Conservation (phyloP, 140 eudicot genomes). For the Oenanthe javanica region DNA sequence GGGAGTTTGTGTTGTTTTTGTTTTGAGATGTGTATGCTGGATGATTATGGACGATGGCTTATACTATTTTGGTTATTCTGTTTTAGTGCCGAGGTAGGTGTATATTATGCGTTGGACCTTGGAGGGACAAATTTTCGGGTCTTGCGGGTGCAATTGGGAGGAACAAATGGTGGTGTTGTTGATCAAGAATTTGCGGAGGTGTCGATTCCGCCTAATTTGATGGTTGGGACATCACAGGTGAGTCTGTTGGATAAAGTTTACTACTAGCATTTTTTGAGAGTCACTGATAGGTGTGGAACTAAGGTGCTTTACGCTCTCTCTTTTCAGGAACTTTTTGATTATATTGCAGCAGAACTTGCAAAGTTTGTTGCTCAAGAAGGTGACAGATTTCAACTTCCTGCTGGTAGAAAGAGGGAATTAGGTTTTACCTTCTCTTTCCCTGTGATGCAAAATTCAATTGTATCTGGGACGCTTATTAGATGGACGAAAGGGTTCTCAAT, state of each 20-base stretch:
- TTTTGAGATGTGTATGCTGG: neutral
- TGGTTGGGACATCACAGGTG: slow-evolving; percentile 79
- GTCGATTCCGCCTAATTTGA: slow-evolving; percentile 73
- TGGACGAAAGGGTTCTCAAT: slow-evolving; percentile 97
- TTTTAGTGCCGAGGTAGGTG: slow-evolving; percentile 74
- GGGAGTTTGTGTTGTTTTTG: neutral
- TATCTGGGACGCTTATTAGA: slow-evolving; percentile 73
- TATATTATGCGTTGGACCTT: slow-evolving; percentile 86
- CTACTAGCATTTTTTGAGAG: neutral
- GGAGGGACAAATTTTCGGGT: slow-evolving; percentile 97
- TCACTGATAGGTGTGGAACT: neutral
- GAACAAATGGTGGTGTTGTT: slow-evolving; percentile 42
- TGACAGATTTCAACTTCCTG: slow-evolving; percentile 43
- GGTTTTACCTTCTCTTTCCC: slow-evolving; percentile 98
- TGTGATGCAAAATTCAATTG: slow-evolving; percentile 83
- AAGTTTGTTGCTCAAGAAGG: slow-evolving; percentile 65
- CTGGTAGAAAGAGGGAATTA: slow-evolving; percentile 69
- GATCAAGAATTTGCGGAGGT: slow-evolving; percentile 78
- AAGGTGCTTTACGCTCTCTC: neutral
- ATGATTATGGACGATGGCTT: slow-evolving; percentile 8
- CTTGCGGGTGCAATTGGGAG: slow-evolving; percentile 67
- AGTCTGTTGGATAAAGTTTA: slow-evolving; percentile 8
- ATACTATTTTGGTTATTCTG: slow-evolving; percentile 5
- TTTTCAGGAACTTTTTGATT: slow-evolving; percentile 78
- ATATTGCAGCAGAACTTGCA: slow-evolving; percentile 74